Conservation (phyloP, 345 rosid genomes). For the Lenwebbia sp. region DNA sequence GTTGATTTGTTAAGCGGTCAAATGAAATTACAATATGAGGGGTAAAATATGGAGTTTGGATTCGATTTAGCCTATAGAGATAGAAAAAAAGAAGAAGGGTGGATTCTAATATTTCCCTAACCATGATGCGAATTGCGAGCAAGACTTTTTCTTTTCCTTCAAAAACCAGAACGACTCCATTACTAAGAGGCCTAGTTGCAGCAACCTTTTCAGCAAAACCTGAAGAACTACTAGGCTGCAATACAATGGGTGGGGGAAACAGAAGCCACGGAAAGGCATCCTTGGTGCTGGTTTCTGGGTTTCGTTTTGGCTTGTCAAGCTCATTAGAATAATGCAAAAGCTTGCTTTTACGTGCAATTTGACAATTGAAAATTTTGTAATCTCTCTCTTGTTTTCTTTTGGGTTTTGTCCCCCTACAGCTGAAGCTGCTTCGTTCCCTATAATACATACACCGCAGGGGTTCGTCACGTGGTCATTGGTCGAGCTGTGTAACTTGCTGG, state of each 20-base stretch:
- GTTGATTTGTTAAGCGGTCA: not conserved
- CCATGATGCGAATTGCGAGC: not conserved
- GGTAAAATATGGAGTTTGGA: not conserved
- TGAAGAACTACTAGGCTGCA: not conserved
- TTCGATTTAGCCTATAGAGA: not conserved
- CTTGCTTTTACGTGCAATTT: not conserved
- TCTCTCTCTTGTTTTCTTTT: not conserved
- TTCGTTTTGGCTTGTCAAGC: not conserved
- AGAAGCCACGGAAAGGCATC: not conserved
- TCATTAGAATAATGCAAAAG: not conserved
- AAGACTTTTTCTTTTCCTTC: not conserved
- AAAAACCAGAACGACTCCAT: not conserved
- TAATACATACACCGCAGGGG: not conserved
- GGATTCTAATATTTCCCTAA: not conserved
- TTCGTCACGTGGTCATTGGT: not conserved
- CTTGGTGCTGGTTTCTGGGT: not conserved
- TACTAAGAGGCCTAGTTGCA: not conserved
- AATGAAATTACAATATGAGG: not conserved
- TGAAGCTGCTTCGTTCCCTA: not conserved
- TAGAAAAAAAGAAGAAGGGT: not conserved
- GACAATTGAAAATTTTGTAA: not conserved
- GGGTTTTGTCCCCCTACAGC: not conserved
- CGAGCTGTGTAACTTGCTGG: not conserved
- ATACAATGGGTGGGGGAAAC: not conserved
- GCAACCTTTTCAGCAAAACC: not conserved